A percentile compares a stretch with the other conserved stretches of the same genome.
phyloP scores from a whole-genome alignment of 306 rosid species.

The Pterocarpus macrocarpus region DNA sequence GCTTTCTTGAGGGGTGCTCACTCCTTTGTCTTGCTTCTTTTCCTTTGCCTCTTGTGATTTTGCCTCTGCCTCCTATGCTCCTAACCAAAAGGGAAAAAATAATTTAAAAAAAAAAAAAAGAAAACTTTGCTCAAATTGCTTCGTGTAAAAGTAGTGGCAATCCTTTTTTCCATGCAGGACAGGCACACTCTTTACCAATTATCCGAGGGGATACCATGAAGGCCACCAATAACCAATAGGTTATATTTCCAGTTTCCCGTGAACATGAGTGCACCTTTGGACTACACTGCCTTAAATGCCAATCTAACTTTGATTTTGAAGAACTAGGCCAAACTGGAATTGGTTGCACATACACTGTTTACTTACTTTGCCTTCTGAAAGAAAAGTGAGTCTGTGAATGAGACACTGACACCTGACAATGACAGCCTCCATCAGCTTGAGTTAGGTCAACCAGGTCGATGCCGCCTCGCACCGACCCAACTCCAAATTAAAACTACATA shows the following conservation, averaged over 20 bases:
- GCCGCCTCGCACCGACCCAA: neutral
- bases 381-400: neutral
- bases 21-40: neutral
- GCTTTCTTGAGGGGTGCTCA: neutral
- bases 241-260: slow-evolving; percentile 13
- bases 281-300: neutral
- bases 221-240: neutral
- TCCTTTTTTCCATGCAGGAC: neutral
- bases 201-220: neutral
- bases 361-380: neutral
- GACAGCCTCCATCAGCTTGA: neutral
- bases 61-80: neutral
- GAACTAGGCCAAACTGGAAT: neutral
- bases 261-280: slow-evolving; percentile 25
- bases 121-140: slow-evolving; percentile 18
- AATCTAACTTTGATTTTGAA: slow-evolving; percentile 3
- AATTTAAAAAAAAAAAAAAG: neutral
- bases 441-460: slow-evolving; percentile 6
- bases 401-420: neutral
- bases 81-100: neutral
- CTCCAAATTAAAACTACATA: neutral
- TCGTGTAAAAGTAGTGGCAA: slow-evolving; percentile 4
- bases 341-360: neutral
- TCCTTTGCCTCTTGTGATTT: neutral
- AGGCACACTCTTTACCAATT: neutral